Evolutionary conservation across 768 basidiomycete species (phyloP).

Genomic region (Russula sp.): DNA sequence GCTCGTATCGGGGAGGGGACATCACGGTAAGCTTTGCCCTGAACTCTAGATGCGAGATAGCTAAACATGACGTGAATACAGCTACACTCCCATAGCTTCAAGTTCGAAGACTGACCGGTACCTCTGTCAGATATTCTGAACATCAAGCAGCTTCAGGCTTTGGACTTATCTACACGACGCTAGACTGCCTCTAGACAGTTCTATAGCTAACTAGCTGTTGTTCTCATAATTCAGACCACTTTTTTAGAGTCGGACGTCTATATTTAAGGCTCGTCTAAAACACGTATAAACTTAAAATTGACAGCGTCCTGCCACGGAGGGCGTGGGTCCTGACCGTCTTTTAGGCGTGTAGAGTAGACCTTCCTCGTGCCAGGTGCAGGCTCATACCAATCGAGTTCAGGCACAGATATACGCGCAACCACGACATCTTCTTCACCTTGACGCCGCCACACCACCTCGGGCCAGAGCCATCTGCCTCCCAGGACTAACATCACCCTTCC

Average conservation of each 20-base stretch:
- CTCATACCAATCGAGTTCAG: conserved; percentile 18
- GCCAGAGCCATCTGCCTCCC: conserved; percentile 41
- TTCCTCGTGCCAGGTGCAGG: conserved; percentile 3
- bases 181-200: background rate
- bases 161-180: background rate
- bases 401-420: conserved; percentile 10
- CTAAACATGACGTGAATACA: conserved; percentile 25
- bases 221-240: background rate
- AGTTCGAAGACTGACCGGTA: conserved; percentile 48
- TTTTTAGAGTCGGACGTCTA: background rate
- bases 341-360: background rate
- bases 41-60: background rate
- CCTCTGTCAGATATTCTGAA: too few species aligned
- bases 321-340: too few species aligned
- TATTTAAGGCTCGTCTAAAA: conserved; percentile 19
- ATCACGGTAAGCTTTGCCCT: conserved; percentile 57
- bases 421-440: conserved; percentile 9
- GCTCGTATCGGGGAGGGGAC: conserved; percentile 89
- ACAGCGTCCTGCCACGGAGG: conserved; percentile 10
- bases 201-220: background rate
- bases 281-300: conserved; percentile 19
- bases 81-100: conserved; percentile 84
- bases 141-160: background rate
- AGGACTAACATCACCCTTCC: conserved; percentile 32
- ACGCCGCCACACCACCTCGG: conserved; percentile 32